phyloP scores from a whole-genome alignment of 176 grass and related monocot genomes.

The Oryza rufipogon region DNA sequence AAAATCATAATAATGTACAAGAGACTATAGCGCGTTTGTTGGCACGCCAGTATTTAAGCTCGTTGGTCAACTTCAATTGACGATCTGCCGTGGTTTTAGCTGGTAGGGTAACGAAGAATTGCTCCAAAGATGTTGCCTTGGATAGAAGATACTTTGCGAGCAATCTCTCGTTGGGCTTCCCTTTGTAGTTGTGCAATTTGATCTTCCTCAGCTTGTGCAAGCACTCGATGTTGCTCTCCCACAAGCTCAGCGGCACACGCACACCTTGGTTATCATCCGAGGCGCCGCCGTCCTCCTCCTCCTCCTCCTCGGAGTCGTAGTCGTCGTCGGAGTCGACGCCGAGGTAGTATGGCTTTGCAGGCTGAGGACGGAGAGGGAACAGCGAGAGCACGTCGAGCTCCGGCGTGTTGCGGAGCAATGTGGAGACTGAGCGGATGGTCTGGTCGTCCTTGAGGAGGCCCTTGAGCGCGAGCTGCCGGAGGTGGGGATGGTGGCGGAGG shows the following conservation, averaged over 20 bases:
- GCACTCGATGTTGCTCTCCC: neutral
- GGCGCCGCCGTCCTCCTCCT: neutral
- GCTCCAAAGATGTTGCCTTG: neutral
- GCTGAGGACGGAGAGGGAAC: neutral
- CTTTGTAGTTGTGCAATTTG: neutral
- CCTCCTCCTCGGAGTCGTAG: no score
- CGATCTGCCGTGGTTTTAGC: neutral
- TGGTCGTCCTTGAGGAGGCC: constrained; percentile 8
- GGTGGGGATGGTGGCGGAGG: neutral
- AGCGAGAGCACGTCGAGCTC: neutral
- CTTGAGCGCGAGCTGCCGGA: constrained; percentile 31
- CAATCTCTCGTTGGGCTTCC: neutral
- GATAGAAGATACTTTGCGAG: neutral
- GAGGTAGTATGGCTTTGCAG: neutral
- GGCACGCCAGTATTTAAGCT: constrained; percentile 6
- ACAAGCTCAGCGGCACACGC: neutral
- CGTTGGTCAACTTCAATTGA: neutral
- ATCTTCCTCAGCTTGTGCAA: neutral
- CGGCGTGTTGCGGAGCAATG: neutral
- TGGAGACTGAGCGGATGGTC: neutral
- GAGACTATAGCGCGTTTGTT: neutral
- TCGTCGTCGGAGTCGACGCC: no score
- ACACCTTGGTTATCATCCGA: neutral
- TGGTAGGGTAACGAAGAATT: neutral
- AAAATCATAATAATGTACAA: neutral